Percentiles rank a stretch among this genome's conserved stretches.
These are phyloP conservation scores for Coemansia sp. DNA, from an alignment of 192 early-diverging fungal genomes.

Conservation along the genomic window DNA sequence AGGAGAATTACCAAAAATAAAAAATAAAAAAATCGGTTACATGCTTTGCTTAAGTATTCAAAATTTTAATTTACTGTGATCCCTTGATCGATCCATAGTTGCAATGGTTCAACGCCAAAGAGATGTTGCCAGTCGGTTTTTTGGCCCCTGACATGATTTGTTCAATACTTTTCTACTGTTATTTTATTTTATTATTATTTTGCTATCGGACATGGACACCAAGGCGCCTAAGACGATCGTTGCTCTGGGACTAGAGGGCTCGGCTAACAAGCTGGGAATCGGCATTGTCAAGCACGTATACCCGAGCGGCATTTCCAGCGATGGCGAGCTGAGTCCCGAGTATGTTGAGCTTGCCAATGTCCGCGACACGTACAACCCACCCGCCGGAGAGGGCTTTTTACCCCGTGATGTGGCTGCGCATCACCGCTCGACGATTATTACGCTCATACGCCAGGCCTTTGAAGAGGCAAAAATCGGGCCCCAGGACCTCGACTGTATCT, in stretches of 20 bases:
- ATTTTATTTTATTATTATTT: neutral
- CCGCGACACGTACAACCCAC: conserved; percentile 94
- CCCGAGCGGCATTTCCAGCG: conserved; percentile 28
- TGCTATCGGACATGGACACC: neutral
- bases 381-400: conserved; percentile 94
- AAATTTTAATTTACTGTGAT: neutral
- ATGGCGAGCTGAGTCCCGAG: conserved; percentile 60
- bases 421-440: conserved; percentile 79
- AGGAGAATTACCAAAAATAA: neutral
- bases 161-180: neutral
- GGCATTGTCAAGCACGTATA: conserved; percentile 85
- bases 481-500: conserved; percentile 87
- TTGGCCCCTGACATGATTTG: neutral
- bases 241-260: conserved; percentile 83
- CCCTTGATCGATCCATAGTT: neutral
- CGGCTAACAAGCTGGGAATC: conserved; percentile 97
- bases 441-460: conserved; percentile 78
- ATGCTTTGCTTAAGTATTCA: neutral
- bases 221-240: conserved; percentile 57
- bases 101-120: neutral
- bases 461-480: conserved; percentile 72
- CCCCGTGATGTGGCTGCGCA: conserved; percentile 94
- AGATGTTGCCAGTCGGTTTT: neutral
- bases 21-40: neutral
- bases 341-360: conserved; percentile 83